Evolutionary conservation across 1,139 yeast species (phyloP), one percentile per base, ranked within the genome.

Genomic region (Suhomyces atakaporum): DNA sequence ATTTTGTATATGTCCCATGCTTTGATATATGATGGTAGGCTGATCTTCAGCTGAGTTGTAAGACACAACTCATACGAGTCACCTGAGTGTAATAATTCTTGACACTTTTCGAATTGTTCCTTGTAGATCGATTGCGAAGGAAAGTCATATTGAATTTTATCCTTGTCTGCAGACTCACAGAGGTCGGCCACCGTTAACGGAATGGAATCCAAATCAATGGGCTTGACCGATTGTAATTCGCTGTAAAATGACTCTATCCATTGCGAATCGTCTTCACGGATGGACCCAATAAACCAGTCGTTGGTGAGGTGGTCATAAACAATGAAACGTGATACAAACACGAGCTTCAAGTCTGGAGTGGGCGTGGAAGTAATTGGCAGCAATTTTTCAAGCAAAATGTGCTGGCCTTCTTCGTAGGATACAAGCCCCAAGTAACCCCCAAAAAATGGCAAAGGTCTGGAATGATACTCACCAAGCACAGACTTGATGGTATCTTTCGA

Each of bases 41-140:
- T 62, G 15, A 90, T 73, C 36, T 69, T 72, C 46, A 95, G 87
- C 46, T 79, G 86, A 1, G 86, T 83, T 0, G 98, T 92, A 26
- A 92, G 70, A 54, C 98, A 92, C 16, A 94, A 72, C 56, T 94
- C 99, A 53, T 94, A 94, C 1, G 97, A 89, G 53, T 92, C 95
- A 8, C 99, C 99, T 4, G 81, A 65, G 38, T 74, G 79, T 29
- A 94, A 69, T 45, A 65, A 79, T 14, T 77, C 73, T 58, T 88
- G 95, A 55, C 96, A 87, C 36, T 63, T 47, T 2, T 67, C 54
- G 51, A 89, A 86, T 33, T 78, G 79, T 3, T 66, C 45, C 7
- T 66, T 58, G 58, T 90, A 92, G 1, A 62, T 54, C 0, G 66
- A 67, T 43, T 75, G 73, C 15, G 74, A 63, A 0, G 96, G 95